Base-by-base conservation (phyloP, 345 rosid genomes). In the Zanthoxylum bungeanum region DNA sequence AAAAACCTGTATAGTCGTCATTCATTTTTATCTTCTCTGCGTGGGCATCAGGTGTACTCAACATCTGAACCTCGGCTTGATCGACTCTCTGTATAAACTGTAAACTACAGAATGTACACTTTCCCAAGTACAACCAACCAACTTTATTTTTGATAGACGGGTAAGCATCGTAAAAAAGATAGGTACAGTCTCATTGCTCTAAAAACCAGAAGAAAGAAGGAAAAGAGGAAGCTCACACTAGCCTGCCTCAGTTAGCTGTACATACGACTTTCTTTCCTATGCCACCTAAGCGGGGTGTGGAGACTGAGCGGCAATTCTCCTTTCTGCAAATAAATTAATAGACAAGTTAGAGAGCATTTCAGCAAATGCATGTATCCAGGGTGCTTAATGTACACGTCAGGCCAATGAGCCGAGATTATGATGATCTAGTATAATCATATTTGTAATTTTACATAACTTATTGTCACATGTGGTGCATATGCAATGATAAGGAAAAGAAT, bases 51-150 rank as follows among this genome's bases (percentile, higher is more conserved):
- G n/a, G n/a, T n/a, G n/a, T n/a, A n/a, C n/a, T n/a, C n/a, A n/a
- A n/a, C n/a, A n/a, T 75, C 84, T 74, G 74, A 80, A 65, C 82
- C 83, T n/a, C 85, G 31, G 76, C 78, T 80, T 51, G 64, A 85
- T 71, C 53, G 64, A 74, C 72, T 81, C 85, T 86, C 82, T 72
- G 77, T 85, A 83, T 87, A 85, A 82, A 65, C 79, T 76, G 17
- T 80, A 79, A 85, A 84, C 97, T 89, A 87, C 93, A 88, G 77
- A 83, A 84, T 87, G 76, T 86, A 91, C 97, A 91, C 69, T 78
- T 79, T 75, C 44, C n/a, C 44, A 68, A 60, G 81, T 76, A 84
- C 87, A 75, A 77, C 86, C 82, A 83, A 77, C 83, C n/a, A 72
- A 75, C 74, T 81, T 87, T 83, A 77, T 85, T 86, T 78, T 42